Conservation (phyloP, 2,329 filamentous ascomycete genomes). For the Xylaria sp. region DNA sequence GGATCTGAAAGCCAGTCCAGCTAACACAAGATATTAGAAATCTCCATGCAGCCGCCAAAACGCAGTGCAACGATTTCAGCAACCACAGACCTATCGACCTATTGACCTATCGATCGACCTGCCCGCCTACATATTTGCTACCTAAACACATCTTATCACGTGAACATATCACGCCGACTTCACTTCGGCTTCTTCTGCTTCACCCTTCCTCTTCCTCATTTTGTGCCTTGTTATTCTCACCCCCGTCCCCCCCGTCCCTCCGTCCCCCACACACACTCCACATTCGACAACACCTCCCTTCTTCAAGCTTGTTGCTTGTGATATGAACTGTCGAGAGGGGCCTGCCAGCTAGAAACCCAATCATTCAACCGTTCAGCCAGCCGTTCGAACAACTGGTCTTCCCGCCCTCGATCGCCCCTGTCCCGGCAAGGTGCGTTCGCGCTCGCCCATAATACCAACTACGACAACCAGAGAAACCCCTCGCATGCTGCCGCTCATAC, state of each 20-base stretch:
- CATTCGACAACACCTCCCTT: not conserved
- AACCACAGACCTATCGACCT: no score
- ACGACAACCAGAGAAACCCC: slow-evolving; percentile 4
- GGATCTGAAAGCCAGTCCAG: not conserved
- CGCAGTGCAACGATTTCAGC: not conserved
- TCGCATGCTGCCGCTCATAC: slow-evolving; percentile 33
- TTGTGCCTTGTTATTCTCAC: not conserved
- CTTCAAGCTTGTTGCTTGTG: slow-evolving; percentile 4
- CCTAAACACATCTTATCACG: not conserved
- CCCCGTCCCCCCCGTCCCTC: not conserved
- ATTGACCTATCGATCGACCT: not conserved
- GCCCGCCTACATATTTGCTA: no score
- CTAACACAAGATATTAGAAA: slow-evolving; percentile 2
- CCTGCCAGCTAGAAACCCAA: slow-evolving; percentile 9
- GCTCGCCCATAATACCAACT: not conserved
- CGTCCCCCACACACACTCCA: not conserved
- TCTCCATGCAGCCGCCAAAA: slow-evolving; percentile 13
- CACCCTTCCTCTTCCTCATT: not conserved
- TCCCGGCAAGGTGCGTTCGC: not conserved
- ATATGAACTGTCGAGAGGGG: slow-evolving; percentile 2
- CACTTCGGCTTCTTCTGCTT: not conserved
- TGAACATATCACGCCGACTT: not conserved
- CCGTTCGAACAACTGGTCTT: not conserved
- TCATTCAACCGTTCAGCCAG: not conserved
- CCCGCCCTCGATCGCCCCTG: not conserved